These are phyloP conservation scores for Serendipita indica DNA, from an alignment of 768 basidiomycete genomes.

Conservation along the genomic window DNA sequence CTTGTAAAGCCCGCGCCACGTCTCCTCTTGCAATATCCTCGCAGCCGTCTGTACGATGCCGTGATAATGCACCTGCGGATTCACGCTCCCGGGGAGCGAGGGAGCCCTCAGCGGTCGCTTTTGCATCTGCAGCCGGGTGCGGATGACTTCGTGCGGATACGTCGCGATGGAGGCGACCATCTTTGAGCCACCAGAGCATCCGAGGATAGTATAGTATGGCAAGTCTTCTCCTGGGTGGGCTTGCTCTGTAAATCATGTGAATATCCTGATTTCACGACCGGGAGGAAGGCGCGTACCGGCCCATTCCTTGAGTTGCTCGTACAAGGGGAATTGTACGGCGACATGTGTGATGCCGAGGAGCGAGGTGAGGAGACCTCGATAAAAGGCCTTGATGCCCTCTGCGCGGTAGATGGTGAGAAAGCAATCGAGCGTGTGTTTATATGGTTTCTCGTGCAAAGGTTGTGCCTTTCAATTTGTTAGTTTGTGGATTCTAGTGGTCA, in stretches of 20 bases:
- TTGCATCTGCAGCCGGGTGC: conserved; percentile 92
- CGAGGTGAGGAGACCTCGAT: conserved; percentile 86
- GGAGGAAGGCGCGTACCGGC: conserved; percentile 43
- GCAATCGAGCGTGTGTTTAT: conserved; percentile 83
- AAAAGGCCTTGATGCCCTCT: conserved; percentile 82
- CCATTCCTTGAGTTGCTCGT: conserved; percentile 79
- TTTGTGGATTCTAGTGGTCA: background rate
- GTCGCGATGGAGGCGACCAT: conserved; percentile 93
- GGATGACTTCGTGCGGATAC: conserved; percentile 95
- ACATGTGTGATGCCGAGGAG: conserved; percentile 88
- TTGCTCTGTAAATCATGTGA: background rate
- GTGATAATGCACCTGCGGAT: conserved; percentile 19
- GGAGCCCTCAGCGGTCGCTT: conserved; percentile 39
- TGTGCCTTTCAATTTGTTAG: conserved; percentile 46
- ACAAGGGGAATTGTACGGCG: conserved; percentile 93
- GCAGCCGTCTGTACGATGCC: conserved; percentile 62
- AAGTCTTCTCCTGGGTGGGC: conserved; percentile 34
- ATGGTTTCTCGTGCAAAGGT: conserved; percentile 58
- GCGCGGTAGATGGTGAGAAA: conserved; percentile 75
- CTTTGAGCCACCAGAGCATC: conserved; percentile 86
- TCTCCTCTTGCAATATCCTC: conserved; percentile 65
- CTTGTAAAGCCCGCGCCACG: conserved; percentile 81
- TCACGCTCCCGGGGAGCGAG: conserved; percentile 30
- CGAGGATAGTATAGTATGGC: conserved; percentile 49
- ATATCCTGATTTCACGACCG: background rate